Percentiles rank a stretch among this genome's conserved stretches.
These are phyloP conservation scores for Aquanectria penicillioides DNA, from an alignment of 2,329 filamentous ascomycete genomes.

Conservation along the genomic window DNA sequence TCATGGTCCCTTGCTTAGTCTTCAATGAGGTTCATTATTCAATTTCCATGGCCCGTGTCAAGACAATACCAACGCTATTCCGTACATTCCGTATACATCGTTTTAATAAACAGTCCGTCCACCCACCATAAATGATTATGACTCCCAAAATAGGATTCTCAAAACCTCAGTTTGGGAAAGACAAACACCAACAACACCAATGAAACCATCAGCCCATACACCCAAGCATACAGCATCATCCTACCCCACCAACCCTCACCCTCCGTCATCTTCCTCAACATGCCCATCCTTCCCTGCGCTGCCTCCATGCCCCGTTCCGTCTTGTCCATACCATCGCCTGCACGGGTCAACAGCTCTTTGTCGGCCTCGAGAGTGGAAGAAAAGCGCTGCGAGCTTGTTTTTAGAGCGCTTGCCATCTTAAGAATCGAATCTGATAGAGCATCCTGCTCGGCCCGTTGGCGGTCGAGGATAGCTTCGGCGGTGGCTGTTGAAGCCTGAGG, in stretches of 20 bases:
- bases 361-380: slow-evolving; percentile 75
- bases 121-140: not conserved
- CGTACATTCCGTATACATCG: slow-evolving; percentile 11
- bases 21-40: too few relatives aligned
- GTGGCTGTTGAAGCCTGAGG: slow-evolving; percentile 58
- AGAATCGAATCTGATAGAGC: slow-evolving; percentile 83
- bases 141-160: slow-evolving; percentile 32
- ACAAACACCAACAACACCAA: slow-evolving; percentile 85
- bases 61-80: slow-evolving; percentile 19
- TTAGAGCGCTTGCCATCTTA: slow-evolving; percentile 80
- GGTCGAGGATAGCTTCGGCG: slow-evolving; percentile 77
- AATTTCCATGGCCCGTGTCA: slow-evolving; percentile 1
- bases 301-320: slow-evolving; percentile 80
- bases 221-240: slow-evolving; percentile 85
- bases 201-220: slow-evolving; percentile 82
- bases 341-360: slow-evolving; percentile 76
- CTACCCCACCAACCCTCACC: slow-evolving; percentile 88
- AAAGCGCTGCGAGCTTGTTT: slow-evolving; percentile 78
- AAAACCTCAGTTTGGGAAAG: slow-evolving; percentile 89
- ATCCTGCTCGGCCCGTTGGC: slow-evolving; percentile 85
- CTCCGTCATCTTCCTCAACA: slow-evolving; percentile 82
- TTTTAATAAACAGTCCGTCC: not conserved
- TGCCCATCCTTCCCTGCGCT: slow-evolving; percentile 80
- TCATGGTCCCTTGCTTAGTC: too few relatives aligned
- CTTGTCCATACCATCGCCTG: slow-evolving; percentile 79